A percentile compares a stretch with the other conserved stretches of the same genome.
Evolutionary conservation across 2,329 filamentous ascomycete genomes (phyloP).

Genomic region (Colletotrichum sp.): DNA sequence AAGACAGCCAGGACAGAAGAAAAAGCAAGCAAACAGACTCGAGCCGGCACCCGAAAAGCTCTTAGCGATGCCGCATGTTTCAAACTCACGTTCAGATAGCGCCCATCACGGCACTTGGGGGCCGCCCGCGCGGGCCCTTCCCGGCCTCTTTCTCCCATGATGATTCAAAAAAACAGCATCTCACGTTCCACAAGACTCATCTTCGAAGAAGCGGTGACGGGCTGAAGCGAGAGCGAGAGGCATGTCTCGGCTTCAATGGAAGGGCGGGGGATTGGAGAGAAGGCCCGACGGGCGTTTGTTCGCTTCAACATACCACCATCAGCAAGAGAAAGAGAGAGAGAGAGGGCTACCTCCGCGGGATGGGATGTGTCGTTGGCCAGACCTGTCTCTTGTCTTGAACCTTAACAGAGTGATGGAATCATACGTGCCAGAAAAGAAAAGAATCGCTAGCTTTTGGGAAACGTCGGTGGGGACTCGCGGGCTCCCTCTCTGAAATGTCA

Average conservation of each 20-base stretch:
- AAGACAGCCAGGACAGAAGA: neutral
- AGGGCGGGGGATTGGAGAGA: neutral
- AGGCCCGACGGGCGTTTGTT: neutral
- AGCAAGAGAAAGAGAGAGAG: neutral
- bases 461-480: neutral
- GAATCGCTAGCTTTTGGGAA: neutral
- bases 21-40: neutral
- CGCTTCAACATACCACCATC: neutral
- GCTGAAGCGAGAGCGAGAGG: neutral
- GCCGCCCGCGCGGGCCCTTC: neutral
- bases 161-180: neutral
- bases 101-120: neutral
- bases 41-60: neutral
- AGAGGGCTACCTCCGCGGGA: neutral
- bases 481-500: neutral
- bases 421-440: neutral
- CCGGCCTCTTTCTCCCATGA: neutral
- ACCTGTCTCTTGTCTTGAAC: neutral
- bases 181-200: neutral
- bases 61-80: neutral
- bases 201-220: neutral
- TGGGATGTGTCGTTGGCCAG: neutral
- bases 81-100: neutral
- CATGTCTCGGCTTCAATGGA: neutral
- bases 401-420: neutral